A percentile compares a stretch with the other conserved stretches of the same genome.
These are phyloP conservation scores for Trametes cinnabarina DNA, from an alignment of 768 basidiomycete genomes.

Conservation along the genomic window DNA sequence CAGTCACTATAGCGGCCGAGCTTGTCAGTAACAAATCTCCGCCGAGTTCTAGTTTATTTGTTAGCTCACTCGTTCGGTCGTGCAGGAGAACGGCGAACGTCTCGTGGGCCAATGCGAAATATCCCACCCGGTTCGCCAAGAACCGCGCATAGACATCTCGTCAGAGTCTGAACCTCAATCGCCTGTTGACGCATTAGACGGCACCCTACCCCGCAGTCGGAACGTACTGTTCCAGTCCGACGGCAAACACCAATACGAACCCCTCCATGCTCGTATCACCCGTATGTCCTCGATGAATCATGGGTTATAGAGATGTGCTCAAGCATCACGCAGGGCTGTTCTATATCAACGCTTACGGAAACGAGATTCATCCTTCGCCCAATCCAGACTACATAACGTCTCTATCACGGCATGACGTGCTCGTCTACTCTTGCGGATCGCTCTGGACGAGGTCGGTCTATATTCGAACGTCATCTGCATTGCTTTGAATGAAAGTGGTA, in stretches of 20 bases:
- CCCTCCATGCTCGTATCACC: slow-evolving; percentile 57
- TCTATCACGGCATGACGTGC: slow-evolving; percentile 56
- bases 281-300: slow-evolving; percentile 58
- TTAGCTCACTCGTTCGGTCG: background rate
- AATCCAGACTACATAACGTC: slow-evolving; percentile 76
- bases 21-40: slow-evolving; percentile 45
- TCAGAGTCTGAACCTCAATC: slow-evolving; percentile 40
- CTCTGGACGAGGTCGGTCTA: slow-evolving; percentile 81
- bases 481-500: slow-evolving; percentile 26
- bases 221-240: slow-evolving; percentile 67
- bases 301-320: too few species aligned
- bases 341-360: slow-evolving; percentile 90
- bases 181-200: slow-evolving; percentile 55
- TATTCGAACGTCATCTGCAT: background rate
- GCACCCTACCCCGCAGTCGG: slow-evolving; percentile 42
- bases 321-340: slow-evolving; percentile 64
- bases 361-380: slow-evolving; percentile 87
- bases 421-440: slow-evolving; percentile 93
- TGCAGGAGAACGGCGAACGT: slow-evolving; percentile 67
- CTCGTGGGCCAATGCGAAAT: slow-evolving; percentile 36
- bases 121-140: slow-evolving; percentile 14
- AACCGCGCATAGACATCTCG: slow-evolving; percentile 29
- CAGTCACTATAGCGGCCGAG: slow-evolving; percentile 92
- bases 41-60: background rate
- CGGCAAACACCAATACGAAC: slow-evolving; percentile 53